Base-by-base conservation (phyloP, 1,284 basidiomycete species). In the Heterobasidion occidentale region DNA sequence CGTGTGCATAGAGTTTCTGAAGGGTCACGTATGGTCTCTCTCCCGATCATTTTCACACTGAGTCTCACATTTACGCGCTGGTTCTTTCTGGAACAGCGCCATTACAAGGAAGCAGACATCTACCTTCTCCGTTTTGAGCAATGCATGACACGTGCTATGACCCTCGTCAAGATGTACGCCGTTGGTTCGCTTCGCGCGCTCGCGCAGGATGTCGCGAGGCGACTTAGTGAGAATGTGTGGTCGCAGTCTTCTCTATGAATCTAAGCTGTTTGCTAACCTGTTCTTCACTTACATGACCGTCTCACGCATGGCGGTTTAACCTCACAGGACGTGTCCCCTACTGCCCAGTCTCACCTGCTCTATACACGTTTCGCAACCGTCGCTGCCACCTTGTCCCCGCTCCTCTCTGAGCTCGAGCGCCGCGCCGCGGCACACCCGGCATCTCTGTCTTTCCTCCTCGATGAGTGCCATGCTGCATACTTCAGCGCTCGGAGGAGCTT, bases 141-240 rank as follows among this genome's bases (percentile, higher is more conserved):
- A 71, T 97, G 94, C 70, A 86, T 97, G 80, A 95, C 92, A 0
- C 84, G 94, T 38, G 90, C 92, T 20, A 96, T 97, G 94, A 96
- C 93, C 0, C 77, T 98, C 53, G 92, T 97, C 73, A 94, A 91
- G 68, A 92, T 97, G 82, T 93, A 89, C 71, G 95, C 96, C 64
- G 85, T 94, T 20, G 87, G 88, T 4, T 86, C 89, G 2, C 75
- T 97, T 11, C 79, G 86, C 55, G 82, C 86, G 1, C 76, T 94
- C 11, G 83, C 86, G 1, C 71, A 81, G 20, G 91, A 96, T 62
- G 80, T 94, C 12, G 79, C 80, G 1, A 86, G 79, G 62, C 80
- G 90, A 9, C 68, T 94, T 51, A 77, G 78, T 0, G 90, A 93
- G 62, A 89, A 86, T 75, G 90, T 85, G 56, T 38, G 68, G 27